Base-by-base conservation (phyloP, 2,329 filamentous ascomycete genomes). In the Endoconidiophora laricicola region DNA sequence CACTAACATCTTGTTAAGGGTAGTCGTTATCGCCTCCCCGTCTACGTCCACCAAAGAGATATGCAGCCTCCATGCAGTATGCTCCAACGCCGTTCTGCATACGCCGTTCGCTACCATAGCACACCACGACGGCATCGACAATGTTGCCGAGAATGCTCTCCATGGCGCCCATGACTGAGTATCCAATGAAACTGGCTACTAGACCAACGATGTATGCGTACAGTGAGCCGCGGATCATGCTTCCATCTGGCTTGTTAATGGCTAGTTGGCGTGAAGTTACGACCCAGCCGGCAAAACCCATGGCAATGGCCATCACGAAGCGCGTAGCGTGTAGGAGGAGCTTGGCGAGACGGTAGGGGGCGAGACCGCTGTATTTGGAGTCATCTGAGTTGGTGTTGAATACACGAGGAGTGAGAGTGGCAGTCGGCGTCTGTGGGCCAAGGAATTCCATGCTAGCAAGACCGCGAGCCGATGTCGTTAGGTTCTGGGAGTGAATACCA, bases 271-370 rank as follows among this genome's bases (percentile, higher is more conserved):
- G 80, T 9, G 91, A 88, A 36, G 88, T 94, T 44, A 86, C 83
- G 6, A 96, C 86, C 91, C 91, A 98, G n/a, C 86, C 90, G 3
- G 85, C 88, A 59, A 96, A 94, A 1, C 90, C 90, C 26, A 98
- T 75, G 0, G 81, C 84, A 44, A 88, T 78, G 0, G 86, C 86
- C 78, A 95, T 94, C 59, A 95, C 83, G 61, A 90, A 84, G 16
- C 90, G 79, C 1, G 87, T 91, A 2, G 90, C 86, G 57, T 95
- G 86, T 3, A 98, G 76, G 6, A 98, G 74, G 24, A 96, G 73
- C 63, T 95, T 96, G 1, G 91, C 84, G 6, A 96, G 78, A 3
- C 86, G 79, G 62, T 96, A 98, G 0, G 91, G 83, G 22, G 91
- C 69, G n/a, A 94, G 70, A 1, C 79, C 71, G 2, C 42, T 43